Base-by-base conservation (phyloP, 2,329 filamentous ascomycete genomes). In the Aspergillus quadricinctus region DNA sequence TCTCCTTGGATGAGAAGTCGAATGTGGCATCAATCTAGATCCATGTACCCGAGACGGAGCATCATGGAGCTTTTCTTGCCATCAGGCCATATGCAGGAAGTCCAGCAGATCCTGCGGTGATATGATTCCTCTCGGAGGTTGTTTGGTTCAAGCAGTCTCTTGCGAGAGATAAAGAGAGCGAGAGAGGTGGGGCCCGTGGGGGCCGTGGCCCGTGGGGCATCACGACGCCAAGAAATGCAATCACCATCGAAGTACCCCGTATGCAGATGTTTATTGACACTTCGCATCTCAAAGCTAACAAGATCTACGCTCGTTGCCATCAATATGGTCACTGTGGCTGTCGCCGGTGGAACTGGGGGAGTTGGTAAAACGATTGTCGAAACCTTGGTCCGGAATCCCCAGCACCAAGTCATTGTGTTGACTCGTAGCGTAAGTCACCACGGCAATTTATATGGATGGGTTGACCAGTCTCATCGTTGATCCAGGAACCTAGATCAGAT, bases 331-430 rank as follows among this genome's bases (percentile, higher is more conserved):
- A 64, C 74, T 21, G 68, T 81, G 41, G 79, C 77, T 50, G 72
- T 81, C 17, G 76, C 77, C 4, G 79, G 79, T 50, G 79, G 79
- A 14, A 76, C 74, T 0, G 78, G 78, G 25, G 69, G 68, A n/a
- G 66, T 81, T 1, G 79, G 79, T 11, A 73, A 71, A 19, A 74
- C 77, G 1, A 69, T 82, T 29, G 75, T 81, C 21, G 78, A 81
- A 19, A 74, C 69, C 23, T 59, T 81, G 27, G 17, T 60, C 60
- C 8, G 69, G 63, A 25, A 65, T 59, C 19, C 69, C 54, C 48
- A 74, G 45, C 70, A 77, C 53, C 56, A 76, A 10, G 68, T 80
- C 10, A 65, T 77, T 48, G 68, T 80, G 3, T 60, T 81, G 3
- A 68, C 74, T 25, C 73, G 79, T 40, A 74, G 74, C 61, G 78